Evolutionary conservation across 305 asterid genomes (phyloP), one percentile per base, ranked within the genome.

Genomic region (Fraxinus angustifolia): DNA sequence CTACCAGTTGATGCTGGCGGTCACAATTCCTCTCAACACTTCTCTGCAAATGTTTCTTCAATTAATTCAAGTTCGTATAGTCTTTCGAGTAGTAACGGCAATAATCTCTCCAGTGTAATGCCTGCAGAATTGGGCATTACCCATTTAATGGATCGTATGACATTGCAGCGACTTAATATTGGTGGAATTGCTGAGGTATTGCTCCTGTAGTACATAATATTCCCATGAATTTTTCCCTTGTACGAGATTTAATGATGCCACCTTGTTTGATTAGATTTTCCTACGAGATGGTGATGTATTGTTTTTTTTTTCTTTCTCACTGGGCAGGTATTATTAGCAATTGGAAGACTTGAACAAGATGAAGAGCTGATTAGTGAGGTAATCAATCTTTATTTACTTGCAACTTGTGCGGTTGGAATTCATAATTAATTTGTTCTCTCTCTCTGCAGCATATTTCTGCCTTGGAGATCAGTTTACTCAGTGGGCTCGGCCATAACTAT

Each of bases 161-260:
- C 79, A 67, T 87, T 88, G 73, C 86, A 87, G 77, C 88, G 85
- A 19, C 87, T 83, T 80, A 87, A 90, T 84, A 85, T 90, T 80
- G 91, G 84, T 80, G 94, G 87, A 79, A 82, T 90, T 73, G 89
- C 93, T 40, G 97, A 92, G 97, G 98, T 94, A 89, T 72, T 42
- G 56, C 19, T 28, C 78, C 42, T 81, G 35, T 87, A 42, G 1
- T 16, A 7, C 76, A 5, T 34, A 30, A 33, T 17, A 60, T 21
- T 60, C 31, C 67, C 31, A 11, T 21, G 35, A 16, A 48, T 38
- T 65, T 36, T 53, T 50, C 42, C 10, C 30, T n/a, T 14, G 17
- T 17, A 14, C 70, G 50, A 14, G 36, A 14, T 35, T 35, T 75
- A 77, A 31, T 19, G 30, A 26, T 71, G 65, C 31, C 79, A 72